Evolutionary conservation across 129 eudicot genomes (phyloP).

Genomic region (Calendula officinalis): DNA sequence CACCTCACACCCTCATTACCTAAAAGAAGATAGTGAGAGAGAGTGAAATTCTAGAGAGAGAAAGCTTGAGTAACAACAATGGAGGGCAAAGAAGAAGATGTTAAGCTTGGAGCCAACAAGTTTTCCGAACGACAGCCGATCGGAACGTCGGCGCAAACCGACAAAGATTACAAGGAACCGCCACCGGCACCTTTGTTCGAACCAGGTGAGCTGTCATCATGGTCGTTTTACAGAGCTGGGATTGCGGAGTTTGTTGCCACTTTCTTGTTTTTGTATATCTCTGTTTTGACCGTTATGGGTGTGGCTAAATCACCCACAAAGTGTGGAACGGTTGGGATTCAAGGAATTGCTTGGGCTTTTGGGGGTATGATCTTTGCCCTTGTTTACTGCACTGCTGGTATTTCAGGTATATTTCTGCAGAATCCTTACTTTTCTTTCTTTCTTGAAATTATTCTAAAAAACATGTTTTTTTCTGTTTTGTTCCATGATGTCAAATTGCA

Average conservation of each 20-base stretch:
- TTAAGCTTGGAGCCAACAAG: slow-evolving; percentile 16
- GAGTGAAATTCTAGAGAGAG: neutral
- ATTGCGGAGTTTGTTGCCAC: slow-evolving; percentile 14
- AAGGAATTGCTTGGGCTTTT: slow-evolving; percentile 22
- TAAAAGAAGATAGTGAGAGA: neutral
- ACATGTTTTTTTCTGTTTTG: neutral
- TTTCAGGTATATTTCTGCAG: neutral
- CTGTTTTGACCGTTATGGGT: slow-evolving; percentile 19
- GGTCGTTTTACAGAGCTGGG: slow-evolving; percentile 20
- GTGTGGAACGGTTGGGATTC: slow-evolving; percentile 19
- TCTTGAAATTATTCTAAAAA: neutral
- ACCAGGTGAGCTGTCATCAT: slow-evolving; percentile 18
- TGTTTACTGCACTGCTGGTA: slow-evolving; percentile 22
- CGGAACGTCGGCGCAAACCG: slow-evolving; percentile 15
- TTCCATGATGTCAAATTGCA: neutral
- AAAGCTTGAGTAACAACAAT: neutral
- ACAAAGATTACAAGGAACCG: slow-evolving; percentile 18
- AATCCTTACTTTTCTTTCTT: neutral
- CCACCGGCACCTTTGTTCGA: slow-evolving; percentile 18
- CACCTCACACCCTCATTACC: neutral
- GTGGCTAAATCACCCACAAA: slow-evolving; percentile 15
- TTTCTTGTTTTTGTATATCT: slow-evolving; percentile 19
- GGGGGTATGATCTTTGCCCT: slow-evolving; percentile 23
- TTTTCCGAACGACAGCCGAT: slow-evolving; percentile 9
- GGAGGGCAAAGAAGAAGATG: slow-evolving; percentile 19